Conservation (phyloP, 2,329 filamentous ascomycete genomes). For the Sclerotinia nivalis region DNA sequence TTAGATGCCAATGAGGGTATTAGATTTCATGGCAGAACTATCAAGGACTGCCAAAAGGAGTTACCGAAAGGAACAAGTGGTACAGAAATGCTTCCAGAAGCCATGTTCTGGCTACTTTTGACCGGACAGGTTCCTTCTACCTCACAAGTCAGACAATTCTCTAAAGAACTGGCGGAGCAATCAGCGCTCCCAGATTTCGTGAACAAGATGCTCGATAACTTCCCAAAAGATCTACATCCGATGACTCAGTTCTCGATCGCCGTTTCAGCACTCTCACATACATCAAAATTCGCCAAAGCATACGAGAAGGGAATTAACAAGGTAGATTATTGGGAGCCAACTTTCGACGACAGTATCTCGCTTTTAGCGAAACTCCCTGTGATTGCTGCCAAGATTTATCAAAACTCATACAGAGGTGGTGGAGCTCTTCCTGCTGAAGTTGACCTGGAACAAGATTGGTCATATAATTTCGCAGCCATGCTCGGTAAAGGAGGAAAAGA, state of each 20-base stretch:
- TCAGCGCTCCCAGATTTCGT: slow-evolving; percentile 80
- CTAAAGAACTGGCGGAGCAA: slow-evolving; percentile 83
- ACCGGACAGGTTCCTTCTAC: slow-evolving; percentile 89
- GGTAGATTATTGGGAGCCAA: slow-evolving; percentile 98
- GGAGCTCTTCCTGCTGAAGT: slow-evolving; percentile 73
- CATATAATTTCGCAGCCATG: slow-evolving; percentile 97
- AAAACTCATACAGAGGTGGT: slow-evolving; percentile 80
- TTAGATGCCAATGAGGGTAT: slow-evolving; percentile 97
- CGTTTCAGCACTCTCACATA: slow-evolving; percentile 93
- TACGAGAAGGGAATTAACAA: slow-evolving; percentile 92
- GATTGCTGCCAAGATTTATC: slow-evolving; percentile 96
- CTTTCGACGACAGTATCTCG: slow-evolving; percentile 92
- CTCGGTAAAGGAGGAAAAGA: slow-evolving; percentile 85
- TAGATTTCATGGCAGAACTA: slow-evolving; percentile 95
- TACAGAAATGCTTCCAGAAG: slow-evolving; percentile 96
- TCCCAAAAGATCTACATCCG: slow-evolving; percentile 87
- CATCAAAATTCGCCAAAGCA: slow-evolving; percentile 87
- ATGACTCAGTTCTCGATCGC: slow-evolving; percentile 98
- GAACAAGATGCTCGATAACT: slow-evolving; percentile 82
- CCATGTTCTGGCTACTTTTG: slow-evolving; percentile 99
- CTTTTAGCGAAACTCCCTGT: slow-evolving; percentile 94
- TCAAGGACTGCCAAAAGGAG: slow-evolving; percentile 94
- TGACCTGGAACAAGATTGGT: slow-evolving; percentile 89
- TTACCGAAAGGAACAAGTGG: slow-evolving; percentile 90
- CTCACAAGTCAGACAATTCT: slow-evolving; percentile 78